These are phyloP conservation scores for Penicillium alfredii DNA, from an alignment of 495 filamentous ascomycete genomes.

Conservation along the genomic window DNA sequence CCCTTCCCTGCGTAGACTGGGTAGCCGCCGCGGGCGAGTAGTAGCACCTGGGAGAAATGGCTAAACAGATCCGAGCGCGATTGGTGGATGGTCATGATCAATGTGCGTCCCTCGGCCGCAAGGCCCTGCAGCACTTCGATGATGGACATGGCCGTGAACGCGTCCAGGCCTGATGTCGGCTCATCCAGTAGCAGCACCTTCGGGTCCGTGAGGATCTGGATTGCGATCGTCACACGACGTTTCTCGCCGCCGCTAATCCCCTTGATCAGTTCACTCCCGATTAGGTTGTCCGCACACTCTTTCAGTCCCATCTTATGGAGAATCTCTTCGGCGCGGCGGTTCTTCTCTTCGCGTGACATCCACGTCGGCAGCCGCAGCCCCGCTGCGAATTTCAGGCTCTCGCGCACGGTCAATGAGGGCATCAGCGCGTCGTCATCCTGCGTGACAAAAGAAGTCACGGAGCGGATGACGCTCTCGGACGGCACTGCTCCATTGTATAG, in stretches of 20 bases:
- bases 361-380: slow-evolving; percentile 60
- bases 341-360: slow-evolving; percentile 60
- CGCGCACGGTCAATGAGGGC: slow-evolving; percentile 66
- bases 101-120: slow-evolving; percentile 65
- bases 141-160: slow-evolving; percentile 69
- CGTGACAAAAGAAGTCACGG: slow-evolving; percentile 67
- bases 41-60: slow-evolving; percentile 62
- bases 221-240: slow-evolving; percentile 65
- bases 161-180: slow-evolving; percentile 69
- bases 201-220: slow-evolving; percentile 69
- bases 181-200: slow-evolving; percentile 66
- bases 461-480: slow-evolving; percentile 57
- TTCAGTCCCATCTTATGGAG: slow-evolving; percentile 68
- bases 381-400: slow-evolving; percentile 64
- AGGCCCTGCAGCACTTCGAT: slow-evolving; percentile 62
- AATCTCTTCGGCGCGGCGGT: slow-evolving; percentile 60
- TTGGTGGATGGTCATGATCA: slow-evolving; percentile 72
- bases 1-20: slow-evolving; percentile 62
- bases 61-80: slow-evolving; percentile 65
- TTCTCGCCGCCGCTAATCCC: slow-evolving; percentile 77
- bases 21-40: slow-evolving; percentile 62
- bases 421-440: slow-evolving; percentile 71
- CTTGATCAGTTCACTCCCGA: slow-evolving; percentile 64
- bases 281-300: slow-evolving; percentile 68
- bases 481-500: slow-evolving; percentile 61